Conservation (phyloP, 2,329 filamentous ascomycete genomes). For the Blastomyces gilchristii region DNA sequence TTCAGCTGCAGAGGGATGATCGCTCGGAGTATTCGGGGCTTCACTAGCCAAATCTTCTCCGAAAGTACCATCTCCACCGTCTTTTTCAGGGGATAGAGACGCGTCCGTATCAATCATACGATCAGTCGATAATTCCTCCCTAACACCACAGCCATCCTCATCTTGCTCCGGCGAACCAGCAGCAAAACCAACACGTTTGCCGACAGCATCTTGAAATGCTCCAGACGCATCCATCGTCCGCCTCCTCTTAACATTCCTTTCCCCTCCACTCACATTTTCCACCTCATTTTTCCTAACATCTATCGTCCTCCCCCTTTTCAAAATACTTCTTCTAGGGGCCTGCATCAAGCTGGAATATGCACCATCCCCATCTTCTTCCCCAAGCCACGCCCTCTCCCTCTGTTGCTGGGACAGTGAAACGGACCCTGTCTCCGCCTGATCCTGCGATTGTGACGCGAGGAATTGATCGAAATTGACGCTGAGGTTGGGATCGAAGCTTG, state of each 20-base stretch:
- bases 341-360: slow-evolving; percentile 19
- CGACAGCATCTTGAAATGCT: background rate
- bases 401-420: slow-evolving; percentile 26
- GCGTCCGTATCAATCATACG: background rate
- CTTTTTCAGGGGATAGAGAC: background rate
- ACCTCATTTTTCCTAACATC: slow-evolving; percentile 9
- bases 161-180: background rate
- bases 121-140: slow-evolving; percentile 10
- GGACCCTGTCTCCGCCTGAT: slow-evolving; percentile 15
- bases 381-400: slow-evolving; percentile 29
- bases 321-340: slow-evolving; percentile 1
- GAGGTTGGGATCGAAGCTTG: slow-evolving; percentile 17
- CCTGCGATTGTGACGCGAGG: slow-evolving; percentile 19
- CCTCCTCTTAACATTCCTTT: slow-evolving; percentile 10
- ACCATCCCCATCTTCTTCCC: slow-evolving; percentile 20
- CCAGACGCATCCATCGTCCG: slow-evolving; percentile 5
- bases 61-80: background rate
- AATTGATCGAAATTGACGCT: slow-evolving; percentile 32
- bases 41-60: background rate
- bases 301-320: slow-evolving; percentile 18
- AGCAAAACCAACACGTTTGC: background rate
- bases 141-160: slow-evolving; percentile 14
- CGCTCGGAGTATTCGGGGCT: background rate
- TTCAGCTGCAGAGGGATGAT: background rate
- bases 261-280: background rate